phyloP scores from a whole-genome alignment of 768 basidiomycete genomes.

The Pisolithus microcarpus region DNA sequence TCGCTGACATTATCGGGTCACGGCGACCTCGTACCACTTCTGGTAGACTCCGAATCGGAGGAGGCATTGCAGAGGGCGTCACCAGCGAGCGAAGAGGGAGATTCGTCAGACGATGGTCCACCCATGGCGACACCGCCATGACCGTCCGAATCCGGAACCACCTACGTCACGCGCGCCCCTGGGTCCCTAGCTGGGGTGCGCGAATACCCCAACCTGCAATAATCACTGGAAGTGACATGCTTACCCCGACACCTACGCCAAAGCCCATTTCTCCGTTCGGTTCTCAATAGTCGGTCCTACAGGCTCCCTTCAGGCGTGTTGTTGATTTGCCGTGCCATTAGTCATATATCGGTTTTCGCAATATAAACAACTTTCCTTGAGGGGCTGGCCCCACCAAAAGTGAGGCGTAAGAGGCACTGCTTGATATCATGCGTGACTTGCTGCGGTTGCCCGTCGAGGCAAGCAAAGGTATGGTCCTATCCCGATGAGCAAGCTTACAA shows the following conservation, averaged over 20 bases:
- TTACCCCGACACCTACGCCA: slow-evolving; percentile 40
- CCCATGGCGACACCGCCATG: slow-evolving; percentile 38
- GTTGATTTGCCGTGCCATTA: not conserved
- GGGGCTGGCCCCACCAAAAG: too few species aligned
- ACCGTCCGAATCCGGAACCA: slow-evolving; percentile 53
- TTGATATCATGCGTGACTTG: too few species aligned
- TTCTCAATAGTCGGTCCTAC: not conserved
- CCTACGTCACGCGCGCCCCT: slow-evolving; percentile 40
- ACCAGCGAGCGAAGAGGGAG: not conserved
- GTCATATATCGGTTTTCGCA: too few species aligned
- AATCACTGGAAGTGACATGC: slow-evolving; percentile 36
- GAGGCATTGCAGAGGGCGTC: not conserved
- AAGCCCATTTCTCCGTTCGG: slow-evolving; percentile 11
- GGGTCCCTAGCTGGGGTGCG: slow-evolving; percentile 32
- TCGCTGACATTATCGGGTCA: slow-evolving; percentile 40
- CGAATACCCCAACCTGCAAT: slow-evolving; percentile 33
- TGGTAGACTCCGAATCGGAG: slow-evolving; percentile 1
- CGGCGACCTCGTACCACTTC: slow-evolving; percentile 19
- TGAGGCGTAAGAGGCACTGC: too few species aligned
- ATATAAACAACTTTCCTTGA: too few species aligned
- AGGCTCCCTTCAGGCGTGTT: not conserved
- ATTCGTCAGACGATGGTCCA: slow-evolving; percentile 26
- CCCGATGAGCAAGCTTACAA: too few species aligned
- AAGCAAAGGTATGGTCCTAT: too few species aligned
- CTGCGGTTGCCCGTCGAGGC: too few species aligned